These are phyloP conservation scores for Boletus pseudopeckii DNA, from an alignment of 768 basidiomycete species.

Conservation along the genomic window DNA sequence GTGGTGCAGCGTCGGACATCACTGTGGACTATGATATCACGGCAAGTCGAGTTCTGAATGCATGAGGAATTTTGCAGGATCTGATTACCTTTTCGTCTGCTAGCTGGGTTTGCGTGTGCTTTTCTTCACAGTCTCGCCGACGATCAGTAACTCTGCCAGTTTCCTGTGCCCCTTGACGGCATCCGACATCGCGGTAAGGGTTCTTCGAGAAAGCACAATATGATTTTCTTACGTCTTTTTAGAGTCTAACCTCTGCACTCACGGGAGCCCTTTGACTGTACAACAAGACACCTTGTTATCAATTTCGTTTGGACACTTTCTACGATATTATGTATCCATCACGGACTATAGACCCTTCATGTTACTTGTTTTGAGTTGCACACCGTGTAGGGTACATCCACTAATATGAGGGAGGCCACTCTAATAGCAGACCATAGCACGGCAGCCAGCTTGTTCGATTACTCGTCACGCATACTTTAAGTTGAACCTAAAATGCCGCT, in stretches of 20 bases:
- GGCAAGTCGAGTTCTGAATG: slow-evolving; percentile 30
- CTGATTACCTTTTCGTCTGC: slow-evolving; percentile 7
- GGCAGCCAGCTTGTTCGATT: neutral
- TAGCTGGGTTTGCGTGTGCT: slow-evolving; percentile 65
- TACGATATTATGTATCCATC: slow-evolving; percentile 13
- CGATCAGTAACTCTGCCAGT: slow-evolving; percentile 55
- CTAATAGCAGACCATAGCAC: neutral
- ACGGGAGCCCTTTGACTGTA: slow-evolving; percentile 3
- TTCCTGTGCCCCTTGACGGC: slow-evolving; percentile 62
- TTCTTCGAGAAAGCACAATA: neutral
- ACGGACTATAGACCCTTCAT: slow-evolving; percentile 16
- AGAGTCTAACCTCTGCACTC: slow-evolving; percentile 21
- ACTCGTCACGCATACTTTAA: neutral
- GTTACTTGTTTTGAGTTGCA: neutral
- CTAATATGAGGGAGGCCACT: neutral
- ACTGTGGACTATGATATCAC: slow-evolving; percentile 64
- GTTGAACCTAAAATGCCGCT: slow-evolving; percentile 33
- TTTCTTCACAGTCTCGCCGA: slow-evolving; percentile 64
- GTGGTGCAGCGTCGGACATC: slow-evolving; percentile 45
- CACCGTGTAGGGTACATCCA: neutral
- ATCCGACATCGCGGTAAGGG: slow-evolving; percentile 25
- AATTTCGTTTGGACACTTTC: slow-evolving; percentile 5
- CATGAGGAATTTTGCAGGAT: neutral
- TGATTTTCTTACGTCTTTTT: slow-evolving; percentile 10
- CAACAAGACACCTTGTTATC: neutral